Evolutionary conservation across 2,329 filamentous ascomycete species (phyloP), one percentile per base, ranked within the genome.

Genomic region (Colletotrichum spaethianum): DNA sequence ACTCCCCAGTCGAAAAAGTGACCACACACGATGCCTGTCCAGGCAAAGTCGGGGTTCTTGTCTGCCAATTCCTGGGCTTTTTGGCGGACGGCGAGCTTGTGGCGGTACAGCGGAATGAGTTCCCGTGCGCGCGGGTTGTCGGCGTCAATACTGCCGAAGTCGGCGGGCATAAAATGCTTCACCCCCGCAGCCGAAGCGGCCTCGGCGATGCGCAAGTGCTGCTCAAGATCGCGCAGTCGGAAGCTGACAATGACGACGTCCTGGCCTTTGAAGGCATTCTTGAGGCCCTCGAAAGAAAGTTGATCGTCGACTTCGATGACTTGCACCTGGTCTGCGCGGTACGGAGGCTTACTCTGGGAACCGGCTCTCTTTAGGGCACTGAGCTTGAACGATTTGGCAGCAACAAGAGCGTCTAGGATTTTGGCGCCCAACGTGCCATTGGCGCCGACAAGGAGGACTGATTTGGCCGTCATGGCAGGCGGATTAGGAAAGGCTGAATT

Each of bases 1-100:
- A 84, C 68, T 4, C 82, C 82, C 82, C 82, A 84, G 75, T 84
- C 82, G 75, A 84, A 84, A 70, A 84, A 83, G 70, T 84, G 82
- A 1, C 82, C 82, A 36, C 77, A 78, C 12, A 83, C 81, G 59
- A 84, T 72, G 53, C 80, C 81, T 8, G 82, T 83, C 80, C 80
- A 84, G 2, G 76, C 74, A 68, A 84, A 83, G 1, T 72, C 70
- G 12, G 67, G 48, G 36, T 75, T 59, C 44, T 74, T 42, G 2
- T 73, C 76, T 0, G 79, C 75, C 40, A 82, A 75, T 26, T 72
- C 63, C 74, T 79, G 77, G 20, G 82, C 74, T 33, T 74, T 75
- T 60, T 75, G 75, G 4, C 80, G 81, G 50, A 84, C 79, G 46
- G 68, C 72, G 36, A 78, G 77, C 75, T 84, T 84, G 52, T 76